Base-by-base conservation (phyloP, 305 asterid species). In the Plantago coronopus region DNA sequence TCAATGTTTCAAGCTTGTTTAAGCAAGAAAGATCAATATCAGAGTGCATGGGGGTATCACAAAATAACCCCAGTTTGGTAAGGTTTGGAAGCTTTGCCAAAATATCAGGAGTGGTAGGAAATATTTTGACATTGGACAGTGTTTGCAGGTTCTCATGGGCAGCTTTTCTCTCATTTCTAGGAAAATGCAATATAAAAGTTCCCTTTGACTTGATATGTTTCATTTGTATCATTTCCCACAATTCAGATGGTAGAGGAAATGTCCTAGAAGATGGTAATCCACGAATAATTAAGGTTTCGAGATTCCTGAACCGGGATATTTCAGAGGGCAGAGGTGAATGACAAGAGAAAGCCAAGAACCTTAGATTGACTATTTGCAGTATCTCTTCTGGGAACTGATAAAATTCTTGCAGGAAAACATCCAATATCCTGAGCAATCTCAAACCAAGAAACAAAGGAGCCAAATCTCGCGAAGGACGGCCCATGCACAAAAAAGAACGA, bases 341-440 rank as follows among this genome's bases (percentile, higher is more conserved):
- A 29, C 54, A 61, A 17, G 25, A 37, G 43, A 73, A 45, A 44
- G 59, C 29, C 60, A 69, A 60, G 71, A 60, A 68, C 46, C 68
- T 62, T 9, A 69, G 57, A 15, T 67, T 54, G 11, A 61, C 57
- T 10, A 73, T 48, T n/a, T 31, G 43, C 22, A 43, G 13, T 20
- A 47, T 53, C 50, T 51, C 72, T 20, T 2, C 7, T 1, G 73
- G 79, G 23, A 74, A 73, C 8, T 16, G 3, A 10, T 1, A 1
- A 43, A 61, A 65, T 3, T 11, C 6, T 12, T 7, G 16, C 8
- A 8, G 15, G 10, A 49, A 1, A 1, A 63, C 21, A 53, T 69
- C 72, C 53, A 72, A 53, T 29, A 70, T 76, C 31, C 78, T 51
- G 0, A 76, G 69, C 7, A 66, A 45, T 54, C 44, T 66, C 54